Evolutionary conservation across 169 alveolate species (phyloP).

Genomic region (Plasmodium sp.): DNA sequence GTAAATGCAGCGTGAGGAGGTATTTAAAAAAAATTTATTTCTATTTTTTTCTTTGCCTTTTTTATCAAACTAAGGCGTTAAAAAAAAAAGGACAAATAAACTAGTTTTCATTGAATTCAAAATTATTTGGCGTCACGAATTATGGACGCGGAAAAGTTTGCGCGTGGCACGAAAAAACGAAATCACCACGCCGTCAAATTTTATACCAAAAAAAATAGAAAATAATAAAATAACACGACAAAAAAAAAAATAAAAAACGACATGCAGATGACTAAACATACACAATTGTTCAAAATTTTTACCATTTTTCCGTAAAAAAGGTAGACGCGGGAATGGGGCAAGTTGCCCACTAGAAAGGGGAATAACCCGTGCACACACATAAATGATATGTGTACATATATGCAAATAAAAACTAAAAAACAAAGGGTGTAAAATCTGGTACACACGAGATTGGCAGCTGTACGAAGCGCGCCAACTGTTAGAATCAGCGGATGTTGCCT

Average conservation of each 20-base stretch:
- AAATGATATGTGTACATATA: not conserved
- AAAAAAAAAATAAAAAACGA: not conserved
- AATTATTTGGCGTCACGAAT: not conserved
- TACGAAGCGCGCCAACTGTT: not conserved
- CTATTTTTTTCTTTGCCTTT: slow-evolving; percentile 12
- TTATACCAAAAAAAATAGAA: not conserved
- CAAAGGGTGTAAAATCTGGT: not conserved
- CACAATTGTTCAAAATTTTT: slow-evolving; percentile 11
- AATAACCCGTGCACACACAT: not conserved
- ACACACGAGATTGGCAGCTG: slow-evolving; percentile 2
- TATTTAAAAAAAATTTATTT: not conserved
- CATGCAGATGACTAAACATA: not conserved
- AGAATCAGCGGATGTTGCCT: slow-evolving; percentile 14
- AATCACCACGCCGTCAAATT: not conserved
- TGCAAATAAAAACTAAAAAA: slow-evolving; percentile 20
- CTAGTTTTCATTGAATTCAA: slow-evolving; percentile 16
- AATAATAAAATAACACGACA: not conserved
- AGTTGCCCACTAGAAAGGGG: not conserved
- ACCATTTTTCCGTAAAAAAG: not conserved
- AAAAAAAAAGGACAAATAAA: not conserved
- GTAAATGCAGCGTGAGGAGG: not conserved
- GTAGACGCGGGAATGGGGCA: not conserved
- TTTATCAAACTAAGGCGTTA: not conserved
- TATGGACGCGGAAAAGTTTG: not conserved
- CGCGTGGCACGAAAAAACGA: slow-evolving; percentile 1